Evolutionary conservation across 805 yeast species (phyloP).

Genomic region (Ogataea ramenticola): DNA sequence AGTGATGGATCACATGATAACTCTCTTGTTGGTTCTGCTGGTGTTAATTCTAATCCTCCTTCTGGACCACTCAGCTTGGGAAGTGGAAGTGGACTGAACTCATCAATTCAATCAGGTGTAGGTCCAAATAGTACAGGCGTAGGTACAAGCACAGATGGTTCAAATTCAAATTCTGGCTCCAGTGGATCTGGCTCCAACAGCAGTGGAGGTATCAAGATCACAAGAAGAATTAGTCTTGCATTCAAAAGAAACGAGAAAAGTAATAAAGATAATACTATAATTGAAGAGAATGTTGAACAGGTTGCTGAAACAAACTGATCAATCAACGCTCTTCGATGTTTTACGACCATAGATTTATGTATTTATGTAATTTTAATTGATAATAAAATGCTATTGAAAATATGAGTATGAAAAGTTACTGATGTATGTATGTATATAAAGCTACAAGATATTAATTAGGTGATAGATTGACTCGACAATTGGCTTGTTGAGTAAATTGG

Average conservation of each 20-base stretch:
- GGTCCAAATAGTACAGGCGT: neutral
- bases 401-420: too few species aligned
- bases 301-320: neutral
- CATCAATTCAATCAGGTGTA: neutral
- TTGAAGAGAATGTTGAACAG: constrained; percentile 4
- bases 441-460: too few species aligned
- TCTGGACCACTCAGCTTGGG: too few species aligned
- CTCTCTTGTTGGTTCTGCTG: too few species aligned
- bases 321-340: too few species aligned
- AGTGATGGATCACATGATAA: too few species aligned
- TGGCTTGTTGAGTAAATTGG: too few species aligned
- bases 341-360: too few species aligned
- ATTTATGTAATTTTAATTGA: too few species aligned
- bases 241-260: constrained; percentile 22
- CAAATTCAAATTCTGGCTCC: neutral
- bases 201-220: constrained; percentile 9
- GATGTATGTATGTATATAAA: too few species aligned
- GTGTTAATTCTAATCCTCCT: neutral
- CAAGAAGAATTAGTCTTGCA: constrained; percentile 24
- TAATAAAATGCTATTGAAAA: too few species aligned
- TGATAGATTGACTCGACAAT: too few species aligned
- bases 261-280: constrained; percentile 15
- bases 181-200: neutral
- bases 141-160: neutral
- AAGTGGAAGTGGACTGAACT: neutral